Evolutionary conservation across 331 rosid genomes (phyloP), one percentile per base, ranked within the genome.

Genomic region (Pyracantha coccinea): DNA sequence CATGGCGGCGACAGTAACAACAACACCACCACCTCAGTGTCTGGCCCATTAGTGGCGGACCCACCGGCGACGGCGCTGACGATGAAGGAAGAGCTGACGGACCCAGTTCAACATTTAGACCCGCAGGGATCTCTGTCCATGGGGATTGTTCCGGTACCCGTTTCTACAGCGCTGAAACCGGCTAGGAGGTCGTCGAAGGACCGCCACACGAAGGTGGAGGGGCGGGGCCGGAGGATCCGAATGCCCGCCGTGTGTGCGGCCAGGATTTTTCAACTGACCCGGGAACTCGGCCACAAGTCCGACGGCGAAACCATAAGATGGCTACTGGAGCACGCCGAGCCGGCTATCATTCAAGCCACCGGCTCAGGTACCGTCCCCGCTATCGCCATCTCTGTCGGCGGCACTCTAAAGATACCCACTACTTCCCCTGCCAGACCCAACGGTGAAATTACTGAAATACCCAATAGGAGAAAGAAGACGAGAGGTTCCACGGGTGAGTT

Each of bases 241-340:
- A 87, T 92, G 90, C 97, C 97, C 71, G 94, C 96, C 28, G 47
- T 89, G 2, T 88, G 97, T 55, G 97, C 97, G 23, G 96, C 96
- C 16, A 81, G 97, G 62, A 87, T 92, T 47, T 92, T 90, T 78
- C 97, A 92, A 75, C 81, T 92, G 77, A 92, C 97, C 0, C 72
- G 91, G 13, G 97, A 90, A 61, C 85, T 92, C 0, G 96, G 93
- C 3, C 96, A 81, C 82, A 92, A 86, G 70, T 87, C 97, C n/a
- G 97, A 92, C 68, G 98, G 98, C 15, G 96, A 92, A 73, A 92
- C 98, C 68, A 88, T 92, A 45, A 76, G 92, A 82, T 92, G 98
- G 98, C 68, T 92, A 3, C 84, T 92, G 1, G 92, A 90, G 79
- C 94, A 80, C 54, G 88, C 98, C 1, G 96, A 92, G 75, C 85